A percentile compares a stretch with the other conserved stretches of the same genome.
Conservation (phyloP, 2,329 filamentous ascomycete genomes). For the Fusarium verticillioides region DNA sequence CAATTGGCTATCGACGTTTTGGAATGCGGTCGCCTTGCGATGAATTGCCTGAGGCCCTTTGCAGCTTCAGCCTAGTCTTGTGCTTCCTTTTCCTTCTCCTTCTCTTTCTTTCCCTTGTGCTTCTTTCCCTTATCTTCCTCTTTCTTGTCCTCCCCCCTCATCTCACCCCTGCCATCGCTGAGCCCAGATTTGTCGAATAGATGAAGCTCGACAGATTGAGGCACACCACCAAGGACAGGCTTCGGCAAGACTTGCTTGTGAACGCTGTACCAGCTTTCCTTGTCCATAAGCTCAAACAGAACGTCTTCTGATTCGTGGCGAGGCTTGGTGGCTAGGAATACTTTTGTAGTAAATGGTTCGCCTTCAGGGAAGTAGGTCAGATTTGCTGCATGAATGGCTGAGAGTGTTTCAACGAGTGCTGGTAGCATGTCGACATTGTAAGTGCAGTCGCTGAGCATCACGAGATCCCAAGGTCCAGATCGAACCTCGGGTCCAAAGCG, state of each 20-base stretch:
- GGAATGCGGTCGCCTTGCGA: constrained; percentile 25
- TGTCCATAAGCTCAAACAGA: constrained; percentile 60
- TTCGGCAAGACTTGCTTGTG: constrained; percentile 57
- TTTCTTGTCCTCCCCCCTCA: neutral
- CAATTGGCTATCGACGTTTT: constrained; percentile 31
- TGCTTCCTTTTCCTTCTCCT: neutral
- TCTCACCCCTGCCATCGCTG: constrained; percentile 30
- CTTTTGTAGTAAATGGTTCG: constrained; percentile 50
- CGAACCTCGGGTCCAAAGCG: constrained; percentile 55
- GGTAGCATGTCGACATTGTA: constrained; percentile 69
- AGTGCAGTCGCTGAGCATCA: constrained; percentile 69
- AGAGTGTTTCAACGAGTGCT: constrained; percentile 64
- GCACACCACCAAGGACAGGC: constrained; percentile 57
- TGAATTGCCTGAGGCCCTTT: constrained; percentile 25
- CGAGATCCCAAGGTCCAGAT: constrained; percentile 61
- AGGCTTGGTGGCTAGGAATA: constrained; percentile 67
- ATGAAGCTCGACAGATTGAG: constrained; percentile 63
- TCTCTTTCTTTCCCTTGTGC: neutral
- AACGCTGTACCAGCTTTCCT: constrained; percentile 57
- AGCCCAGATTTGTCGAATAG: constrained; percentile 56
- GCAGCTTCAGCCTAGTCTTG: constrained; percentile 19
- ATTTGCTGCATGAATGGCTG: constrained; percentile 58
- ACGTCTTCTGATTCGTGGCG: constrained; percentile 64
- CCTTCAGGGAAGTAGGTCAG: constrained; percentile 28
- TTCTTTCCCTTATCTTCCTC: neutral